These are phyloP conservation scores for Cladosporium sp. DNA, from an alignment of 2,329 filamentous ascomycete species.

Conservation along the genomic window DNA sequence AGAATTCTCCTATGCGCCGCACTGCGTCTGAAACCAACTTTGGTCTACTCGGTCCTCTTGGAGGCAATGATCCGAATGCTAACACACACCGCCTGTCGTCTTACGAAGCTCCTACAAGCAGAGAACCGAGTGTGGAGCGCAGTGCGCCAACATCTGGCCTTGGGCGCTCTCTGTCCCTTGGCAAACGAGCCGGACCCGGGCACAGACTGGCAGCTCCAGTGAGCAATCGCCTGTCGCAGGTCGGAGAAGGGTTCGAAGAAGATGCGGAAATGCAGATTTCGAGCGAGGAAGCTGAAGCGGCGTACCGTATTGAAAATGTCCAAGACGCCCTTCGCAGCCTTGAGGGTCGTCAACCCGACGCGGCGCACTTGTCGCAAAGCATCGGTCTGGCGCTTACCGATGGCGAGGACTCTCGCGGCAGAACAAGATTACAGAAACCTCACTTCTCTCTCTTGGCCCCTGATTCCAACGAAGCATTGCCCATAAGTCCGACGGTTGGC, in stretches of 20 bases:
- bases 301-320: conserved; percentile 7
- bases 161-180: not conserved
- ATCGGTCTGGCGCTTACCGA: not conserved
- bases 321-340: not conserved
- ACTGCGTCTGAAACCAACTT: not conserved
- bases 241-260: not conserved
- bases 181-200: conserved; percentile 2
- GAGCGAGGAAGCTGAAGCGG: conserved; percentile 8
- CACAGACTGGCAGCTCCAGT: not conserved
- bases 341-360: not conserved
- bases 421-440: not conserved
- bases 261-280: conserved; percentile 7
- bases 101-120: not conserved
- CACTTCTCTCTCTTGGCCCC: not conserved
- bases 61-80: not conserved
- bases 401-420: not conserved
- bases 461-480: not conserved
- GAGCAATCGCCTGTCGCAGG: not conserved
- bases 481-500: conserved; percentile 25
- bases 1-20: not conserved
- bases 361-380: not conserved
- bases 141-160: not conserved
- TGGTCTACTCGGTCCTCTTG: not conserved
- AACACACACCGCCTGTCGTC: conserved; percentile 2
- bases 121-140: not conserved